Percentiles rank a stretch among this genome's conserved stretches.
Conservation (phyloP, 2,329 filamentous ascomycete genomes). For the Colletotrichum spaethianum region DNA sequence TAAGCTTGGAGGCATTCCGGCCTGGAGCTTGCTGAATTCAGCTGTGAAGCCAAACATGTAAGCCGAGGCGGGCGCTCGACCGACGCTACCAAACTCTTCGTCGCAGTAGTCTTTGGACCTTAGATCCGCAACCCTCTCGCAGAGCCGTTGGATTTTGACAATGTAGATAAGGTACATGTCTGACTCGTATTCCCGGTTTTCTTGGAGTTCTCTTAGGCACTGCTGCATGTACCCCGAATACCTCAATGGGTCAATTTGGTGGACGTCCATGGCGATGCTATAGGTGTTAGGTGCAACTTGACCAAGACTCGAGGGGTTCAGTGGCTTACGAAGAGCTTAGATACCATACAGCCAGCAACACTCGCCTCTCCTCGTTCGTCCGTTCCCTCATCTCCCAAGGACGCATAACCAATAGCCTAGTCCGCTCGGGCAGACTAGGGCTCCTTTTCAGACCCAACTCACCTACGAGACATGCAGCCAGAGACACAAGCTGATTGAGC, state of each 20-base stretch:
- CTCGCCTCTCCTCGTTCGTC: constrained; percentile 67
- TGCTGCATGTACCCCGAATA: constrained; percentile 67
- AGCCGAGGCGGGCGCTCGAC: constrained; percentile 58
- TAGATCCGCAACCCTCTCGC: constrained; percentile 63
- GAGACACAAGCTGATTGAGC: constrained; percentile 63
- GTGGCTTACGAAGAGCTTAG: constrained; percentile 64
- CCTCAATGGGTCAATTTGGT: constrained; percentile 63
- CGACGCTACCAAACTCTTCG: constrained; percentile 52
- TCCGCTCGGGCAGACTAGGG: constrained; percentile 58
- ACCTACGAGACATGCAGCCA: constrained; percentile 62
- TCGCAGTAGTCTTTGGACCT: constrained; percentile 52
- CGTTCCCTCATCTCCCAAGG: constrained; percentile 55
- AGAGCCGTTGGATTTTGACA: constrained; percentile 64
- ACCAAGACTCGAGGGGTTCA: fast-evolving
- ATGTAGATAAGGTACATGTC: constrained; percentile 63
- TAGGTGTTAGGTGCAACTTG: constrained; percentile 3
- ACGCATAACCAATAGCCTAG: constrained; percentile 58
- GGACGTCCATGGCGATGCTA: constrained; percentile 59
- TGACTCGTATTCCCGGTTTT: constrained; percentile 59
- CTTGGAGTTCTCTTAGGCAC: constrained; percentile 62
- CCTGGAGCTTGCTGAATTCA: constrained; percentile 60
- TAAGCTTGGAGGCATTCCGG: constrained; percentile 53
- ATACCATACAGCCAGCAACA: constrained; percentile 68
- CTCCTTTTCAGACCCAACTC: constrained; percentile 62
- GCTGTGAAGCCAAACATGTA: constrained; percentile 62